Evolutionary conservation across 768 basidiomycete genomes (phyloP), one percentile per base, ranked within the genome.

Genomic region (Leccinellum rugosiceps): DNA sequence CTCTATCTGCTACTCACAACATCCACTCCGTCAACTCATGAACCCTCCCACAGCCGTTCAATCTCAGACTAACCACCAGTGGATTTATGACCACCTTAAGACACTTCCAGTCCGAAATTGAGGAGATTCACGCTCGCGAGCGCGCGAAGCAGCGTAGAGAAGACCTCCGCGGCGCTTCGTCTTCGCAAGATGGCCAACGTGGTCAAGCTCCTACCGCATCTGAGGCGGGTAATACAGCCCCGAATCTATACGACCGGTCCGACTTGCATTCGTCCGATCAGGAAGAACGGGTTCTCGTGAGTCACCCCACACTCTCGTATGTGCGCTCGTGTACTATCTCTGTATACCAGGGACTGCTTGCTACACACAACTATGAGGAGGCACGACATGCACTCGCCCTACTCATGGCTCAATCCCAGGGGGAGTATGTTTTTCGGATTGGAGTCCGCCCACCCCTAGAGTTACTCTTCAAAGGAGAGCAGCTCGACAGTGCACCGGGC

Each of bases 401-500:
- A 6, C 73, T 91, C 34, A 74, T 92, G 55, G 92, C 88, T 4
- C 83, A 79, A 51, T 75, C 79, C 58, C 79, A 80, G 56, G 91
- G 91, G 15, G 91, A 94, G 70, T 86, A 87, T 69, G 76, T 92
- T 26, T 75, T 92, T 54, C 82, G 86, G 63, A 79, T 93, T 69
- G 92, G 92, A 55, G 68, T 77, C 52, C 86, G 80, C 46, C 90
- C 89, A 21, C 78, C 85, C 15, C 81, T 78, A 31, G 66, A 77
- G 25, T 73, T 72, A 57, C 68, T 94, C 46, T 87, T 86, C 62
- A 68, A 77, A 13, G 81, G 80, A 13, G 84, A 86, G 50, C 47
- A 58, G 3, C 62, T 81, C 3, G 74, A 72, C 6, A 78, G 80
- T 46, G 75, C 70, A n/a, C 60, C 72, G 1, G 83, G 76, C 8